A percentile compares a stretch with the other conserved stretches of the same genome.
Conservation (phyloP, 139 green algal species). For the Parachlorella kessleri region DNA sequence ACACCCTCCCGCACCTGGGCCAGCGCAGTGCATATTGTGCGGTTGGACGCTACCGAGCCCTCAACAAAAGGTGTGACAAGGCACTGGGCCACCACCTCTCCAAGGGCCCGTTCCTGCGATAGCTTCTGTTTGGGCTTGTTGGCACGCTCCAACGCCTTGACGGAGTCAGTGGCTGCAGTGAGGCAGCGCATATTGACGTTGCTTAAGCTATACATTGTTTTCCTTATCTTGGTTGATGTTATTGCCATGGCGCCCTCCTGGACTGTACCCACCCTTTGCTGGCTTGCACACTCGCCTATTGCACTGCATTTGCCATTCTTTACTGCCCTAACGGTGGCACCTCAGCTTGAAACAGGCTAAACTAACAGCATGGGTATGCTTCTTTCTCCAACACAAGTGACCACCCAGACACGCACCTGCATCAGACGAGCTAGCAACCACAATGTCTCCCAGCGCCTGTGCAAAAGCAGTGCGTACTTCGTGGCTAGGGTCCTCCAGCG, state of each 20-base stretch:
- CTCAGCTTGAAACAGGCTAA: too few relatives aligned
- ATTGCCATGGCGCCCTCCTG: too few relatives aligned
- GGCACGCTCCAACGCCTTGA: conserved; percentile 39
- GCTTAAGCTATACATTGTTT: too few relatives aligned
- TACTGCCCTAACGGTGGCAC: too few relatives aligned
- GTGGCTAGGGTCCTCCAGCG: conserved; percentile 38
- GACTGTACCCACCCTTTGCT: too few relatives aligned
- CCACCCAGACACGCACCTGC: neutral
- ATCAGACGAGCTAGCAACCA: conserved; percentile 27
- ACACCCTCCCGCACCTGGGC: conserved; percentile 26
- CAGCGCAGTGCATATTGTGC: conserved; percentile 38
- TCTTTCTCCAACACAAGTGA: neutral
- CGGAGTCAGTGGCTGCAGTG: conserved; percentile 11
- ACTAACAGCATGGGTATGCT: too few relatives aligned
- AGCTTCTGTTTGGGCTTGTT: conserved; percentile 52
- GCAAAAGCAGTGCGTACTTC: conserved; percentile 56
- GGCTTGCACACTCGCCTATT: too few relatives aligned
- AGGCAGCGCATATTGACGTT: too few relatives aligned
- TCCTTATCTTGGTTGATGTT: too few relatives aligned
- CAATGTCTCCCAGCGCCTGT: conserved; percentile 64
- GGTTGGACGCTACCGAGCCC: conserved; percentile 40
- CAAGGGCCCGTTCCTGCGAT: conserved; percentile 53
- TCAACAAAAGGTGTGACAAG: conserved; percentile 69
- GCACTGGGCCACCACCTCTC: conserved; percentile 38
- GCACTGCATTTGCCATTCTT: too few relatives aligned